Conservation (phyloP, 805 yeast genomes). For the Naumovozyma castellii region DNA sequence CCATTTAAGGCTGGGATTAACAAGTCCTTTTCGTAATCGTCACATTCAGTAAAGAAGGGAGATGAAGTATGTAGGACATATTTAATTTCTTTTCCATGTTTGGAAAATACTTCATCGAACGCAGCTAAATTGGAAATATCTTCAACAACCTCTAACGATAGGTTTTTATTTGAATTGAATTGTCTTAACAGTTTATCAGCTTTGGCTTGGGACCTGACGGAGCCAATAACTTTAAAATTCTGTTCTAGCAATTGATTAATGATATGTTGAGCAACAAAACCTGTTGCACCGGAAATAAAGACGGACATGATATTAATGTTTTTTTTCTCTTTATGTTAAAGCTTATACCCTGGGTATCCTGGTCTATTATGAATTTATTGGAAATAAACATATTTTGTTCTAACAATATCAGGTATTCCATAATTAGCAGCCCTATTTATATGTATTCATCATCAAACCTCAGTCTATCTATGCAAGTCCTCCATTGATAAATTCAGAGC, state of each 20-base stretch:
- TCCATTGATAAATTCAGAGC: too few relatives aligned
- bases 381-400: too few relatives aligned
- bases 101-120: conserved; percentile 36
- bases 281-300: conserved; percentile 45
- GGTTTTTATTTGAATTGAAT: conserved; percentile 22
- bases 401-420: too few relatives aligned
- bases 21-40: conserved; percentile 40
- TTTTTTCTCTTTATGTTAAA: too few relatives aligned
- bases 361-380: too few relatives aligned
- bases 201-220: conserved; percentile 39
- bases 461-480: too few relatives aligned
- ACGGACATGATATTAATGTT: too few relatives aligned
- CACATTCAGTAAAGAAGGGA: conserved; percentile 32
- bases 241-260: conserved; percentile 32
- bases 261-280: conserved; percentile 44
- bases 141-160: conserved; percentile 28
- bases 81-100: conserved; percentile 33
- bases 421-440: too few relatives aligned
- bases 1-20: conserved; percentile 48
- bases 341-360: too few relatives aligned
- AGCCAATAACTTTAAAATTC: conserved; percentile 39
- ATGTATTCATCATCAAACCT: too few relatives aligned
- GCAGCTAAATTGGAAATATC: conserved; percentile 33
- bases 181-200: conserved; percentile 32
- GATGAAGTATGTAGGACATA: conserved; percentile 45